A percentile compares a stretch with the other conserved stretches of the same genome.
phyloP scores from a whole-genome alignment of 169 alveolate species.

The Sarcocystis neurona region DNA sequence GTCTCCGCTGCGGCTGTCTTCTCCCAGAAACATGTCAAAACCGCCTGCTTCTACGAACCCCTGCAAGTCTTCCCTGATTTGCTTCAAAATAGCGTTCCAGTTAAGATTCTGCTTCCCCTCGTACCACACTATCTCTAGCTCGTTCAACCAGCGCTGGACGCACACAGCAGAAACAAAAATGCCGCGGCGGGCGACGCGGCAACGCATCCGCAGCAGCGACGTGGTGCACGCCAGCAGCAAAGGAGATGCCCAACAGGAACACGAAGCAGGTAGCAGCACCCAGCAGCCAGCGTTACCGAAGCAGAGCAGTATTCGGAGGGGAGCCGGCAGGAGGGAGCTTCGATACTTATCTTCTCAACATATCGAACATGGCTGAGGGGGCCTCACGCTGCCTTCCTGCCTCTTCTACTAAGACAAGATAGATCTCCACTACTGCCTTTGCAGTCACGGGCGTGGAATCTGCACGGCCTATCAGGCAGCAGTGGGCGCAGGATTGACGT shows the following conservation, averaged over 20 bases:
- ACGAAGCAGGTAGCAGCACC: background rate
- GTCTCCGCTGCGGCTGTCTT: conserved; percentile 27
- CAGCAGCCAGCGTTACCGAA: background rate
- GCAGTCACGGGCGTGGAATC: no score
- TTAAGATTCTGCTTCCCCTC: conserved; percentile 90
- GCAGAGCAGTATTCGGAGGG: background rate
- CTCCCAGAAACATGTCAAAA: conserved; percentile 62
- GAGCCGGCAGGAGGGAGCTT: no score
- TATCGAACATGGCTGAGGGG: no score
- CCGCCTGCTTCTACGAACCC: conserved; percentile 65
- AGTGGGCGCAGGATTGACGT: no score
- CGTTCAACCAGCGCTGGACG: conserved; percentile 82
- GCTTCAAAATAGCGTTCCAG: conserved; percentile 87
- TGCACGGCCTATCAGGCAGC: no score
- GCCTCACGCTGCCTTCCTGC: no score
- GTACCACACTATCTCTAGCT: conserved; percentile 86
- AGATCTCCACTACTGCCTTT: no score
- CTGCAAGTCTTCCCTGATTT: conserved; percentile 68
- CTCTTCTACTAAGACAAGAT: no score
- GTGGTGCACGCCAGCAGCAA: background rate
- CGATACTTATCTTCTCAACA: no score
- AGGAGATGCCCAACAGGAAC: background rate
- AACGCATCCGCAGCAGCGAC: background rate
- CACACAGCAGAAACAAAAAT: background rate
- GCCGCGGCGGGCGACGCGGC: background rate